Evolutionary conservation across 805 yeast genomes (phyloP).

Genomic region (Yamadazyma takamatsuzukensis): DNA sequence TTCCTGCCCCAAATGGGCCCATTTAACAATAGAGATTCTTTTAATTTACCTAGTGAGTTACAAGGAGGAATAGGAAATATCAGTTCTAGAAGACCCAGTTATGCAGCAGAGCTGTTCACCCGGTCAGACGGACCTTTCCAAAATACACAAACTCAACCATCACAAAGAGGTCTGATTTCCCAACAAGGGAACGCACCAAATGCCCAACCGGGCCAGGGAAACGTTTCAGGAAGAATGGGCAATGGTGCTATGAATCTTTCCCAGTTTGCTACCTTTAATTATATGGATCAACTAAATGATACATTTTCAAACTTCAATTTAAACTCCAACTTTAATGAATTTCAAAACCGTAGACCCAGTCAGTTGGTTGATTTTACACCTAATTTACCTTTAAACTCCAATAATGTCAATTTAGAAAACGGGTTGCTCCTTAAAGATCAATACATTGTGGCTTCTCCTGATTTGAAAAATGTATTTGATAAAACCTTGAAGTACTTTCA

Average conservation of each 20-base stretch:
- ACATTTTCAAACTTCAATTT: conserved; percentile 27
- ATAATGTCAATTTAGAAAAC: conserved; percentile 44
- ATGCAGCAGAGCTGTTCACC: conserved; percentile 63
- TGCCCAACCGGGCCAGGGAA: conserved; percentile 1
- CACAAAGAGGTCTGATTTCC: background rate
- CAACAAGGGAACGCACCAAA: conserved; percentile 1
- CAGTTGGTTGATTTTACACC: conserved; percentile 31
- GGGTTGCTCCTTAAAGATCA: conserved; percentile 57
- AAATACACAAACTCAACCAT: conserved; percentile 1
- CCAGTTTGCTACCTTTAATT: conserved; percentile 14
- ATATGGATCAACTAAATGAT: conserved; percentile 26
- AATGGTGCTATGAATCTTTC: conserved; percentile 9
- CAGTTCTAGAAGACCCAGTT: conserved; percentile 68
- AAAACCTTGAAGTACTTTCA: conserved; percentile 55
- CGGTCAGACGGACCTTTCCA: conserved; percentile 18
- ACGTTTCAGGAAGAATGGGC: no score
- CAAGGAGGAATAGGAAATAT: conserved; percentile 65
- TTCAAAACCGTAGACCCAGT: conserved; percentile 41
- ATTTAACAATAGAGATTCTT: conserved; percentile 21
- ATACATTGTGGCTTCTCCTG: conserved; percentile 57
- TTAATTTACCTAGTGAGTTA: conserved; percentile 52
- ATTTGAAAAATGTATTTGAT: conserved; percentile 46
- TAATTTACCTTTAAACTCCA: background rate
- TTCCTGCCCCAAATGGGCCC: conserved; percentile 10
- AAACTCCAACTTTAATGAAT: conserved; percentile 32